phyloP scores from a whole-genome alignment of 2,329 filamentous ascomycete species.

The Fusarium avenaceum region DNA sequence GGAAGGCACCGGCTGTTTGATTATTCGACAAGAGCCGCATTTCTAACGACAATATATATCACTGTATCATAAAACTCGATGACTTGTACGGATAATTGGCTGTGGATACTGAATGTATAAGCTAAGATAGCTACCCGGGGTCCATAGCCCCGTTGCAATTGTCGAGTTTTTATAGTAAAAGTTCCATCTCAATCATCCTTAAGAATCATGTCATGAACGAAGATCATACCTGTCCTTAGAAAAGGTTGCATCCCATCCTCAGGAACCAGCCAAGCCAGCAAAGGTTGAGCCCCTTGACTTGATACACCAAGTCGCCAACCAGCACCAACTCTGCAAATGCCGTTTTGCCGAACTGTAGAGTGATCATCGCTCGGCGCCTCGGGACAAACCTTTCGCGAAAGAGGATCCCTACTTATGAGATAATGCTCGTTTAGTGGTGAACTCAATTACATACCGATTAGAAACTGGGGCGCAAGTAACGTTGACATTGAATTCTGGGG shows the following conservation, averaged over 20 bases:
- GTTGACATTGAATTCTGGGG: slow-evolving; percentile 9
- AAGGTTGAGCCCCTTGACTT: neutral
- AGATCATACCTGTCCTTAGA: slow-evolving; percentile 13
- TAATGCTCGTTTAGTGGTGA: neutral
- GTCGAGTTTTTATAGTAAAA: neutral
- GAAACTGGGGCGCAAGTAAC: slow-evolving; percentile 19
- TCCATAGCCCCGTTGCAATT: too few relatives aligned
- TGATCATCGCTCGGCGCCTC: slow-evolving; percentile 25
- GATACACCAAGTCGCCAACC: slow-evolving; percentile 1
- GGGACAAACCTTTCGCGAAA: slow-evolving; percentile 25
- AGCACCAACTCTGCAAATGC: slow-evolving; percentile 25
- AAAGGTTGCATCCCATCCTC: neutral
- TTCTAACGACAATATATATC: neutral
- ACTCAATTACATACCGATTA: neutral
- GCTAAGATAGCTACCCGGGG: too few relatives aligned
- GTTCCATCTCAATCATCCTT: neutral
- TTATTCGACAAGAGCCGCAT: neutral
- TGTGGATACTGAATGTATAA: too few relatives aligned
- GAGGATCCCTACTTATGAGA: neutral
- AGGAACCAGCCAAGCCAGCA: neutral
- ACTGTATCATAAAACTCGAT: too few relatives aligned
- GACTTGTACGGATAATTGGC: too few relatives aligned
- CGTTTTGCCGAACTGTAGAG: slow-evolving; percentile 27
- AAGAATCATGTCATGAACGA: slow-evolving; percentile 12
- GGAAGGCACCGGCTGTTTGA: slow-evolving; percentile 3